Conservation (phyloP, 2,329 filamentous ascomycete genomes). For the Xenosphaeropsis pyriputrescens region DNA sequence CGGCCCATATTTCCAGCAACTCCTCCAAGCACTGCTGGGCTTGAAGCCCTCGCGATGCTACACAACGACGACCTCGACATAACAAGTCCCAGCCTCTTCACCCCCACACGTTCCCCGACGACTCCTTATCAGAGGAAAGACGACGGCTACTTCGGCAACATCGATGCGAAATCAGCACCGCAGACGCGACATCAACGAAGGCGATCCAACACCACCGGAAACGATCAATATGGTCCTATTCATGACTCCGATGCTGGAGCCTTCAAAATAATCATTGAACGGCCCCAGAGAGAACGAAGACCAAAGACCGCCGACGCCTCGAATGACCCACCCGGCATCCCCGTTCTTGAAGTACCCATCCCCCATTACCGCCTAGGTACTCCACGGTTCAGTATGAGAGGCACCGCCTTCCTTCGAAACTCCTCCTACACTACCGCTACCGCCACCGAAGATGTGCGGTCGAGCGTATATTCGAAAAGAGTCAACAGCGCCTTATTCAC, state of each 20-base stretch:
- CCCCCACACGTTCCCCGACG: slow-evolving; percentile 14
- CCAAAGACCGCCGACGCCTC: slow-evolving; percentile 38
- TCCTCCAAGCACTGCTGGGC: slow-evolving; percentile 40
- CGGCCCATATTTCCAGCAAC: slow-evolving; percentile 45
- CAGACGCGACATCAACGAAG: slow-evolving; percentile 38
- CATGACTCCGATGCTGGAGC: slow-evolving; percentile 44
- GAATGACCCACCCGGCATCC: slow-evolving; percentile 13
- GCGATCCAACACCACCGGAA: slow-evolving; percentile 64
- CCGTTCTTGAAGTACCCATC: slow-evolving; percentile 59
- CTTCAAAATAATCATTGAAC: slow-evolving; percentile 69
- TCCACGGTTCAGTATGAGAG: slow-evolving; percentile 62
- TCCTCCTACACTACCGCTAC: slow-evolving; percentile 56
- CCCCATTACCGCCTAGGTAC: slow-evolving; percentile 75
- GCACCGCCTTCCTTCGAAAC: slow-evolving; percentile 63
- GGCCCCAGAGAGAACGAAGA: slow-evolving; percentile 42
- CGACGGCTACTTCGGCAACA: slow-evolving; percentile 11
- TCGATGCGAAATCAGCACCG: slow-evolving; percentile 2
- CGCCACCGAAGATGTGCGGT: slow-evolving; percentile 56
- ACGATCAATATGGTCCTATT: slow-evolving; percentile 40
- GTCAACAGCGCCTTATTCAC: slow-evolving; percentile 10
- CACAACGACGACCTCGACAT: slow-evolving; percentile 11
- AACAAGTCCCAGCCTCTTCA: slow-evolving; percentile 12
- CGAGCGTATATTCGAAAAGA: slow-evolving; percentile 31
- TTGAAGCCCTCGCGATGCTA: slow-evolving; percentile 28
- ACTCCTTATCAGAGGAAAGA: slow-evolving; percentile 20